These are phyloP conservation scores for Fusarium austroafricanum DNA, from an alignment of 2,329 filamentous ascomycete genomes.

Conservation along the genomic window DNA sequence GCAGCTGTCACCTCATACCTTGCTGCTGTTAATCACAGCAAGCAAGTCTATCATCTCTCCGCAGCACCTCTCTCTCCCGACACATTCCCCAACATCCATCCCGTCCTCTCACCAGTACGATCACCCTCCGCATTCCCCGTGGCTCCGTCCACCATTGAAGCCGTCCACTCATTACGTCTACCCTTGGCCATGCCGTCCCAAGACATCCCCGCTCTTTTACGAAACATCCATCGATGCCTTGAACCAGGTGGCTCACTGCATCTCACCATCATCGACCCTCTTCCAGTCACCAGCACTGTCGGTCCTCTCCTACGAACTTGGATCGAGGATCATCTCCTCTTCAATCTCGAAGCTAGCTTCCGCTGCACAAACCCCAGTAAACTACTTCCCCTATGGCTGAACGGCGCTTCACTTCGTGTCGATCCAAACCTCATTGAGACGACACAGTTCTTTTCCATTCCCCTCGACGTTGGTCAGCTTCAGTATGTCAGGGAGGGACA, in stretches of 20 bases:
- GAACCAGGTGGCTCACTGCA: constrained; percentile 66
- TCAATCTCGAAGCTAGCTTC: constrained; percentile 68
- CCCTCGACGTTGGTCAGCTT: constrained; percentile 35
- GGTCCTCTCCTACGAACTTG: constrained; percentile 69
- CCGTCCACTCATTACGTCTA: constrained; percentile 65
- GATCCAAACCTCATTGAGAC: constrained; percentile 58
- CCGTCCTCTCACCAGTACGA: constrained; percentile 54
- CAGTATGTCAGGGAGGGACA: constrained; percentile 35
- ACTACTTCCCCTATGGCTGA: constrained; percentile 69
- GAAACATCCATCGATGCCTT: constrained; percentile 68
- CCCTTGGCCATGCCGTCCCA: constrained; percentile 67
- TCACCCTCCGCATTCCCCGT: constrained; percentile 53
- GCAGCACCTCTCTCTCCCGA: constrained; percentile 42
- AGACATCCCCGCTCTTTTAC: constrained; percentile 67
- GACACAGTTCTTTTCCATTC: constrained; percentile 59
- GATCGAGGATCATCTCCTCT: constrained; percentile 70
- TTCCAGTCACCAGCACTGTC: constrained; percentile 64
- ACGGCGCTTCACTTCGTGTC: constrained; percentile 63
- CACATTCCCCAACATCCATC: constrained; percentile 55
- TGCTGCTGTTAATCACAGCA: constrained; percentile 22
- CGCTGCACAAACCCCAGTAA: constrained; percentile 69
- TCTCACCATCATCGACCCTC: constrained; percentile 71
- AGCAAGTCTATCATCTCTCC: constrained; percentile 31
- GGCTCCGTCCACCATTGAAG: constrained; percentile 58
- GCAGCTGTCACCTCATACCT: constrained; percentile 32